Conservation (phyloP, 345 rosid species). For the Linum trigynum region DNA sequence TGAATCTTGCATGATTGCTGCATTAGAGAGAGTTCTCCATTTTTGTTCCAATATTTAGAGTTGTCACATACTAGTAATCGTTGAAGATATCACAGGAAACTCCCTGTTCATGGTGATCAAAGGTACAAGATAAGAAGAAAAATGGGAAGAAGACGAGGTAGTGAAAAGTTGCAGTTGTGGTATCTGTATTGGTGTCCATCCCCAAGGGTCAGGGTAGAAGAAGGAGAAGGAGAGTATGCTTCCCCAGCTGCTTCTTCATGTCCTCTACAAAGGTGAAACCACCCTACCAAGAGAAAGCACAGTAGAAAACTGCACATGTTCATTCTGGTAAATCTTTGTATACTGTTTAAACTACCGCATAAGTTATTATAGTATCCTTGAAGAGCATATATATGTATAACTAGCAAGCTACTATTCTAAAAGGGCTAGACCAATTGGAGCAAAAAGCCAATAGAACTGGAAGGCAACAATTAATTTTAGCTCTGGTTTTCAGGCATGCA, state of each 20-base stretch:
- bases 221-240: constrained; percentile 26
- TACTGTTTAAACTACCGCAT: neutral
- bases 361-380: no score
- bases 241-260: constrained; percentile 10
- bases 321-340: neutral
- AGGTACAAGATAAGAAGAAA: neutral
- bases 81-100: constrained; percentile 27
- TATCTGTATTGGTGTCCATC: constrained; percentile 34
- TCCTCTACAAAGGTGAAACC: constrained; percentile 3
- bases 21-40: constrained; percentile 29
- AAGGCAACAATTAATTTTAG: no score
- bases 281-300: neutral
- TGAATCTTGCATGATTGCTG: constrained; percentile 17
- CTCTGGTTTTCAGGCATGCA: no score
- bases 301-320: neutral
- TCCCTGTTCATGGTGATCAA: constrained; percentile 20
- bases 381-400: no score
- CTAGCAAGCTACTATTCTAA: no score
- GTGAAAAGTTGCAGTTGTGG: neutral
- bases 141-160: neutral
- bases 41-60: constrained; percentile 26
- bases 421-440: no score
- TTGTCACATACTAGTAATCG: constrained; percentile 27
- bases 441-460: no score
- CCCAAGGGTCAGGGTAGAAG: constrained; percentile 39